Conservation (phyloP, 768 basidiomycete species). For the Auricularia sp. region DNA sequence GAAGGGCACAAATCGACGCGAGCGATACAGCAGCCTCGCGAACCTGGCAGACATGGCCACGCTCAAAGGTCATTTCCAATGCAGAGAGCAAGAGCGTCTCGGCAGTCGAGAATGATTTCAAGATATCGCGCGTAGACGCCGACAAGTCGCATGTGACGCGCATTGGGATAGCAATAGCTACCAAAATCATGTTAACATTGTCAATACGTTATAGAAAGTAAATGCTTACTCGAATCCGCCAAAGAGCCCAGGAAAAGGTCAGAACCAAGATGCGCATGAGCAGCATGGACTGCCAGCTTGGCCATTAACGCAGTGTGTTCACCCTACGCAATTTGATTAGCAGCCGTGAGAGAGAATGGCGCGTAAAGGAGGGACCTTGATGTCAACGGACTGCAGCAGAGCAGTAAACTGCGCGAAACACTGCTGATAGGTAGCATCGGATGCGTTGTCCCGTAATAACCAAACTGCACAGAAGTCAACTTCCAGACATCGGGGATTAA, state of each 20-base stretch:
- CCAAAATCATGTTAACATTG: neutral
- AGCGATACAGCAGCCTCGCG: conserved; percentile 67
- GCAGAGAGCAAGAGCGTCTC: conserved; percentile 63
- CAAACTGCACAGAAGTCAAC: conserved; percentile 39
- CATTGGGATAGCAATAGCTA: conserved; percentile 80
- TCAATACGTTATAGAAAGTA: too few species aligned
- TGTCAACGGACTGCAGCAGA: conserved; percentile 46
- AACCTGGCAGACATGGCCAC: conserved; percentile 60
- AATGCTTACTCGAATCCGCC: conserved; percentile 72
- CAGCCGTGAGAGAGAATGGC: neutral
- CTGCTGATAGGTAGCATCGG: conserved; percentile 35
- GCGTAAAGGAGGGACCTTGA: conserved; percentile 35
- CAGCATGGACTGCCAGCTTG: conserved; percentile 66
- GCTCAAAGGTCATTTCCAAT: conserved; percentile 41
- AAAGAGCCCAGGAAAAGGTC: conserved; percentile 89
- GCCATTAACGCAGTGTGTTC: conserved; percentile 70
- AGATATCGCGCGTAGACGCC: conserved; percentile 46
- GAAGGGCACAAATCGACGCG: conserved; percentile 62
- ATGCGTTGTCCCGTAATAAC: conserved; percentile 46
- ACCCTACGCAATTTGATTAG: conserved; percentile 33
- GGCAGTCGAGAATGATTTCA: conserved; percentile 52
- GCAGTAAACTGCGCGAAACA: conserved; percentile 50
- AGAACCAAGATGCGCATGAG: conserved; percentile 64
- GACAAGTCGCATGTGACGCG: conserved; percentile 48
- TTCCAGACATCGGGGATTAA: conserved; percentile 2